Conservation (phyloP, 257 asterid species). For the Nicotiana undulata region DNA sequence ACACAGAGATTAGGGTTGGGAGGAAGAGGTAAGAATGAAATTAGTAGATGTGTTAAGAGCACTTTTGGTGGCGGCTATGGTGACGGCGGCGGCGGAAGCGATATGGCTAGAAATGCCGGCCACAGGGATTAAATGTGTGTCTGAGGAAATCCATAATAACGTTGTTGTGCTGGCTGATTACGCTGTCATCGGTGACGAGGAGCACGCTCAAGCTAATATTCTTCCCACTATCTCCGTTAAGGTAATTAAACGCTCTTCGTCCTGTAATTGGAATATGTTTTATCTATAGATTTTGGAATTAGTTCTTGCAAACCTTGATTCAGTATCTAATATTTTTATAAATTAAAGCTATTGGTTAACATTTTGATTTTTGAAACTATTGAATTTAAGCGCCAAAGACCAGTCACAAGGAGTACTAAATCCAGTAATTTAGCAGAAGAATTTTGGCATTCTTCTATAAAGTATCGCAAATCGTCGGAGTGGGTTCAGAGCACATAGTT, state of each 20-base stretch:
- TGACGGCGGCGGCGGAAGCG: slow-evolving; percentile 38
- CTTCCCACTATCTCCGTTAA: slow-evolving; percentile 52
- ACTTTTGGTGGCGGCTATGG: not conserved
- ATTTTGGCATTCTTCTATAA: not conserved
- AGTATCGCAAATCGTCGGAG: not conserved
- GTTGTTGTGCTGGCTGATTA: slow-evolving; percentile 70
- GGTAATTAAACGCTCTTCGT: slow-evolving; percentile 24
- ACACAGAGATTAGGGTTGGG: not conserved
- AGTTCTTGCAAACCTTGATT: too few species aligned
- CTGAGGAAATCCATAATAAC: slow-evolving; percentile 53
- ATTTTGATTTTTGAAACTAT: not conserved
- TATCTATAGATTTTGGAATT: not conserved
- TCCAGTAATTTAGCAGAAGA: not conserved
- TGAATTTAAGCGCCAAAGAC: not conserved
- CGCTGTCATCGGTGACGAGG: slow-evolving; percentile 44
- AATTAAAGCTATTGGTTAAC: not conserved
- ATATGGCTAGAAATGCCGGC: slow-evolving; percentile 64
- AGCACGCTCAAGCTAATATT: slow-evolving; percentile 15
- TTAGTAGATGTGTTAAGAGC: not conserved
- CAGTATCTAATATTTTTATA: too few species aligned
- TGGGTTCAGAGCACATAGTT: not conserved
- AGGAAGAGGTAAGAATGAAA: not conserved
- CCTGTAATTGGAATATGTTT: not conserved
- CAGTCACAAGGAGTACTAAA: not conserved
- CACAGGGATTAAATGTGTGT: slow-evolving; percentile 56